These are phyloP conservation scores for Ballota nigra DNA, from an alignment of 257 asterid species.

Conservation along the genomic window DNA sequence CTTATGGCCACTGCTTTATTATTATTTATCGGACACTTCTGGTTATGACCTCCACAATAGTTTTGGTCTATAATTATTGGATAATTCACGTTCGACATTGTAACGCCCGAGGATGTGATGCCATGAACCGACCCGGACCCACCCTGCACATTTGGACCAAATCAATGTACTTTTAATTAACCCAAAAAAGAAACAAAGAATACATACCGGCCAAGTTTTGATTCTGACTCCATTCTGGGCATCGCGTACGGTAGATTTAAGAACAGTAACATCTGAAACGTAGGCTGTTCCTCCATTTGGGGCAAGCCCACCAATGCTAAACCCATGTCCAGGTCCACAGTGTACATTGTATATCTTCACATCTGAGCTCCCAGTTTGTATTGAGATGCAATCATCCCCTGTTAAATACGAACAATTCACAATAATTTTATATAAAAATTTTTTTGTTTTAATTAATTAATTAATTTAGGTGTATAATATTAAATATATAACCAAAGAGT, in stretches of 20 bases:
- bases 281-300: background rate
- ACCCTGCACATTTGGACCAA: slow-evolving; percentile 12
- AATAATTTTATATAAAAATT: no score
- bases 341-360: slow-evolving; percentile 12
- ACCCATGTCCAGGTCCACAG: slow-evolving; percentile 43
- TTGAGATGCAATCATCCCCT: slow-evolving; percentile 3
- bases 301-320: slow-evolving; percentile 29
- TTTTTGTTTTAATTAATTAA: no score
- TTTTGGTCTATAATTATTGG: slow-evolving; percentile 30
- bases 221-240: slow-evolving; percentile 33
- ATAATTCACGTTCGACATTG: slow-evolving; percentile 18
- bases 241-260: background rate
- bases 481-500: no score
- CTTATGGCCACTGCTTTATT: slow-evolving; percentile 16
- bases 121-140: slow-evolving; percentile 10
- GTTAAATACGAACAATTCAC: no score
- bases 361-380: slow-evolving; percentile 26
- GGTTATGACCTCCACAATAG: slow-evolving; percentile 29
- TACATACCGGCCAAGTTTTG: slow-evolving; percentile 34
- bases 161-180: no score
- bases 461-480: no score
- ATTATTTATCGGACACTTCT: background rate
- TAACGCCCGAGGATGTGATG: slow-evolving; percentile 17
- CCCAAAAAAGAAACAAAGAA: no score
- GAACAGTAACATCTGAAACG: slow-evolving; percentile 8